phyloP scores from a whole-genome alignment of 768 basidiomycete genomes.

The Rhodocollybia butyracea region DNA sequence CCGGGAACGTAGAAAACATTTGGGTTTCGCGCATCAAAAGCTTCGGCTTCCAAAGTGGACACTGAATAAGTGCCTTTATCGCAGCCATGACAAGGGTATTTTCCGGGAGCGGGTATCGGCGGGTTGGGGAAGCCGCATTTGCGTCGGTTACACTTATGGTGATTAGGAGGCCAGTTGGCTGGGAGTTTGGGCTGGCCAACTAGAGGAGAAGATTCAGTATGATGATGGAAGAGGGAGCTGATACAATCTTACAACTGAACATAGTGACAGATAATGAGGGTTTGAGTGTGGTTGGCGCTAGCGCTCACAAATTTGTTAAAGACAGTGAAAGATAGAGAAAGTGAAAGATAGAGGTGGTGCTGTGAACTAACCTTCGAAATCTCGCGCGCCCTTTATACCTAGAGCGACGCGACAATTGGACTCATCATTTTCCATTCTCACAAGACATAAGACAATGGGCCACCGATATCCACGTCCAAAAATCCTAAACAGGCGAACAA shows the following conservation, averaged over 20 bases:
- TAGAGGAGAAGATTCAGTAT: background rate
- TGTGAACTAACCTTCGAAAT: too few species aligned
- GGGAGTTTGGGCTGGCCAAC: constrained; percentile 3
- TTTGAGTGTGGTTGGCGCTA: background rate
- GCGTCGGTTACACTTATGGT: constrained; percentile 1
- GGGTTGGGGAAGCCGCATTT: constrained; percentile 1
- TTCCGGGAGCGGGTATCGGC: constrained; percentile 1
- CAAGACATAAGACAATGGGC: too few species aligned
- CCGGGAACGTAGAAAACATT: background rate
- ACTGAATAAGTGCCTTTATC: constrained; percentile 2
- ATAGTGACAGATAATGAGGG: background rate
- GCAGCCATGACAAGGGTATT: constrained; percentile 4
- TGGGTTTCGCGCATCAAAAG: background rate
- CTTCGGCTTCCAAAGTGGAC: background rate
- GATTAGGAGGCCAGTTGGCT: constrained; percentile 1
- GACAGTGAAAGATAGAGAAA: background rate
- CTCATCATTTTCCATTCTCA: too few species aligned
- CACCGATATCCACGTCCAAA: too few species aligned
- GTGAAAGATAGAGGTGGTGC: background rate
- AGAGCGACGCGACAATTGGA: too few species aligned
- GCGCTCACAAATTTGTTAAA: background rate
- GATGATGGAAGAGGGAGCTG: background rate
- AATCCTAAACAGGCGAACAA: too few species aligned
- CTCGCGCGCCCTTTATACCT: too few species aligned
- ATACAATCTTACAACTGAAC: background rate